Base-by-base conservation (phyloP, 441 rosid genomes). In the Erodium texanum region DNA sequence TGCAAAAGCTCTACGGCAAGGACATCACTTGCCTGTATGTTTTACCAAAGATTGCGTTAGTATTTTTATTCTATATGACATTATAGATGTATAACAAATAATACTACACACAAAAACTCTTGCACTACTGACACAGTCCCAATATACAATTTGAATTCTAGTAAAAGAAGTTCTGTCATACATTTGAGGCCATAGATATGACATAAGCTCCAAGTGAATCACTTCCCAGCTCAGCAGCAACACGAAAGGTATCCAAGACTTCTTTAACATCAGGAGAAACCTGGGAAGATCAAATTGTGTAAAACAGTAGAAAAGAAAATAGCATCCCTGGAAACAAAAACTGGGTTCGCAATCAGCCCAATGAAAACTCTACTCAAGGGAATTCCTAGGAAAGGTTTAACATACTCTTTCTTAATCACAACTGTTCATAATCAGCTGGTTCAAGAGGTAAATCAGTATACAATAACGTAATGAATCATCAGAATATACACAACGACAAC, bases 171-270 rank as follows among this genome's bases (percentile, higher is more conserved):
- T 43, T 43, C 50, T 43, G 3, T 43, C 50, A 71, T 87, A 92
- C 98, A 79, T 90, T 87, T 73, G 84, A 59, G 86, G 88, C 90
- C 90, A 86, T 82, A 8, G 90, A 86, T 71, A 86, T 86, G 16
- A 86, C 80, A 73, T 86, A 86, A 67, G 90, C 88, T 22, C 88
- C 90, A 61, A 84, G 94, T n/a, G 93, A 89, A 76, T 93, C 98
- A 84, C 68, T 76, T 84, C 63, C 84, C 90, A 86, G 85, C 73
- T 84, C 86, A 22, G 90, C 75, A 36, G 84, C 80, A 68, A 86
- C 88, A 54, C 81, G 83, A 22, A 86, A 77, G 0, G 90, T 82
- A 75, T 86, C 85, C 77, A 86, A 70, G n/a, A 86, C 90, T 15
- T 82, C 90, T 85, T 85, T 81, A 58, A 93, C 81, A 76, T 93